phyloP scores from a whole-genome alignment of 257 asterid genomes.

The Petrea volubilis region DNA sequence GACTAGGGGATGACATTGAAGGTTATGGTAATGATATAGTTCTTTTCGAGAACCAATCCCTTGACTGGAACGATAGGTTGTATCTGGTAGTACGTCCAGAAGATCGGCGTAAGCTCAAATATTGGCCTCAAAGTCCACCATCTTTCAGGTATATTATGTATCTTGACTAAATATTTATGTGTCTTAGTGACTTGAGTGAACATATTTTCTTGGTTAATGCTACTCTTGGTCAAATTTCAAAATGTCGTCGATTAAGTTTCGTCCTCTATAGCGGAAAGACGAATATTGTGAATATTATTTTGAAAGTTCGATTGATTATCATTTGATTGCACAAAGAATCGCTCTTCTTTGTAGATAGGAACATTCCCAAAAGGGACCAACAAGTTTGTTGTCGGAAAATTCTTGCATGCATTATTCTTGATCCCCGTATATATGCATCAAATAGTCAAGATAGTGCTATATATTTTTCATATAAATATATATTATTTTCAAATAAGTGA shows the following conservation, averaged over 20 bases:
- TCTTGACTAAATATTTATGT: no score
- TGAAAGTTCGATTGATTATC: no score
- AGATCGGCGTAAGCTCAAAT: conserved; percentile 35
- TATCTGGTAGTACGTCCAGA: conserved; percentile 53
- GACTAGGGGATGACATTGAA: conserved; percentile 39
- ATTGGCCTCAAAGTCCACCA: conserved; percentile 60
- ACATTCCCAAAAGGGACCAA: no score
- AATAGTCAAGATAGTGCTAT: no score
- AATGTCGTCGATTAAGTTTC: neutral
- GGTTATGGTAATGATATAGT: conserved; percentile 67
- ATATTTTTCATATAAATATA: no score
- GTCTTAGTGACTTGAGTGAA: no score
- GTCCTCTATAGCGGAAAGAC: neutral
- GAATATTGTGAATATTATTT: neutral
- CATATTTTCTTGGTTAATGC: no score
- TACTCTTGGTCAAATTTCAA: neutral
- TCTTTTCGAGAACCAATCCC: conserved; percentile 48
- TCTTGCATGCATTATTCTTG: no score
- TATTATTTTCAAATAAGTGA: no score
- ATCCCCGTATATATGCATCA: no score
- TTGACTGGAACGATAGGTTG: conserved; percentile 74
- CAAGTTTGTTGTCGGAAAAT: no score
- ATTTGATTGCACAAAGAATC: neutral
- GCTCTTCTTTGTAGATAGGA: conserved; percentile 35
- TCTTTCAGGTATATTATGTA: conserved; percentile 40